These are phyloP conservation scores for Saccharomyces cerevisiae DNA, from an alignment of 805 yeast species.

Conservation along the genomic window DNA sequence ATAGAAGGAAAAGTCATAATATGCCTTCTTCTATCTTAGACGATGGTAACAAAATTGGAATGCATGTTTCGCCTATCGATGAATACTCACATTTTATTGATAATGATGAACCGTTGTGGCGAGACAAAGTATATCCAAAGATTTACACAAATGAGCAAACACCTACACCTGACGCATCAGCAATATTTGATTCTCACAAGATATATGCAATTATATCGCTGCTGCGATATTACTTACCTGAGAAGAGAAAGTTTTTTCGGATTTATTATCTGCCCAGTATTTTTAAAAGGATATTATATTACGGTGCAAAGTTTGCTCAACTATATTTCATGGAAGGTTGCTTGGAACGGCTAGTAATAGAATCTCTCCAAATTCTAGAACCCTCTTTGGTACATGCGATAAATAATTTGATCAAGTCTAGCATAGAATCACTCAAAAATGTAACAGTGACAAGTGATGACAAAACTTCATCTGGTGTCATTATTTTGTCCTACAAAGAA, in stretches of 20 bases:
- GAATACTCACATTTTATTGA: background rate
- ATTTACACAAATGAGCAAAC: background rate
- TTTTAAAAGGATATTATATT: conserved; percentile 8
- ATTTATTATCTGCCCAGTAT: conserved; percentile 5
- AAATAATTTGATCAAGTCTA: background rate
- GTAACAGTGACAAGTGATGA: background rate
- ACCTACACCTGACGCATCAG: background rate
- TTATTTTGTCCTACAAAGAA: background rate
- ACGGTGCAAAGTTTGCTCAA: conserved; percentile 5
- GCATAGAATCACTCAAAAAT: background rate
- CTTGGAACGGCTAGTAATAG: conserved; percentile 2
- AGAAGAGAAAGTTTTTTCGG: conserved; percentile 7
- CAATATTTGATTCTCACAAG: conserved; percentile 2
- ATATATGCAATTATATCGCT: conserved; percentile 3
- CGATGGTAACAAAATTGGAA: background rate
- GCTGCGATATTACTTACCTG: conserved; percentile 9
- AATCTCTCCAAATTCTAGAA: background rate
- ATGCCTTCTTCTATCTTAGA: background rate
- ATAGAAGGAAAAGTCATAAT: background rate
- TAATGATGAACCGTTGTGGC: background rate
- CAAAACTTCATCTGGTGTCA: background rate
- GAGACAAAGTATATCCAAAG: background rate
- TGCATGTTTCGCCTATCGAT: background rate
- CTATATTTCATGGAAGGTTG: conserved; percentile 3
- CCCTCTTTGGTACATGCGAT: background rate